Evolutionary conservation across 2,329 filamentous ascomycete species (phyloP), one percentile per base, ranked within the genome.

Genomic region (Aciculosporium take): DNA sequence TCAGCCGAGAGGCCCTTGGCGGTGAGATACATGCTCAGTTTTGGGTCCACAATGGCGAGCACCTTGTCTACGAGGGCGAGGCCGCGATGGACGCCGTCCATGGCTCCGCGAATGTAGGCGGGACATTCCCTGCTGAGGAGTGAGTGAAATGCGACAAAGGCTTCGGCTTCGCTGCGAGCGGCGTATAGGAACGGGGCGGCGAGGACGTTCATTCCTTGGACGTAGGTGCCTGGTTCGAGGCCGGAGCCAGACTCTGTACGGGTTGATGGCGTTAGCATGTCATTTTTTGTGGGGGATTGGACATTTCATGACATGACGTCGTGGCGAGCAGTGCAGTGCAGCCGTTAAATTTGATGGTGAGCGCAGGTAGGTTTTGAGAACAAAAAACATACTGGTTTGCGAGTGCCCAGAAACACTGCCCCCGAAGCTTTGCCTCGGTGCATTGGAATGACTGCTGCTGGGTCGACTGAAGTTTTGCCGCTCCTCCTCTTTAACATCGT

Each of bases 181-280:
- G 86, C 87, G 59, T 98, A 98, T 35, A 98, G 70, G 56, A 98
- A 95, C 0, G 91, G 91, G 1, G 91, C 91, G 8, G 88, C 89
- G 13, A 98, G 74, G 31, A 98, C 91, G 57, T 98, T 98, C 89
- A 98, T 96, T 50, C 91, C 91, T 62, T 98, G 91, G 2, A 98
- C 89, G 53, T 98, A 98, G 31, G 84, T 88, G 25, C 87, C 85
- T 9, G 84, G 74, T 51, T 85, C 81, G 25, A 66, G 64, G 3
- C 65, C 67, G 17, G 60, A 54, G 43, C 72, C 72, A 6, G 68
- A 66, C 47, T 81, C 76, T 49, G 80, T 72, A 46, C 6, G 7
- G 13, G 29, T 77, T 70, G 81, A 76, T 76, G 0, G 73, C 23
- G 17, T 40, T 34, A 44, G 30, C 20, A 39, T 12, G n/a, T 12